Percentiles rank a stretch among this genome's conserved stretches.
These are phyloP conservation scores for Crithidia thermophila DNA, from an alignment of 208 protist genomes.

Conservation along the genomic window DNA sequence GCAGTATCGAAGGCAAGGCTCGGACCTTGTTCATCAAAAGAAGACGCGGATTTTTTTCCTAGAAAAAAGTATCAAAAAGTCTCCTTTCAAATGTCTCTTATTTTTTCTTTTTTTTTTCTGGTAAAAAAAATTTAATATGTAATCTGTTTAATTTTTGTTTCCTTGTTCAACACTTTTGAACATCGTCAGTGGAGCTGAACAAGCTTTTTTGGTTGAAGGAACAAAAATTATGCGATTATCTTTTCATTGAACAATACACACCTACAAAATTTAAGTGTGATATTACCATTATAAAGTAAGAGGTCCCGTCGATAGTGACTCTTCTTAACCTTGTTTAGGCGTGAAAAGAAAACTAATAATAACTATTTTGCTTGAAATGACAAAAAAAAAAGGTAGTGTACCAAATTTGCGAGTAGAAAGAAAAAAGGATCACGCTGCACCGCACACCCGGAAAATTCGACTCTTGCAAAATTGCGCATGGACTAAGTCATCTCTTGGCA, in stretches of 20 bases:
- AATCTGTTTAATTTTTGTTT: constrained; percentile 1
- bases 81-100: neutral
- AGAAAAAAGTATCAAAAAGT: neutral
- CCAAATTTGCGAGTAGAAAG: no score
- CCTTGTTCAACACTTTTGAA: neutral
- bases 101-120: constrained; percentile 8
- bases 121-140: no score
- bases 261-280: constrained; percentile 4
- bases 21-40: no score
- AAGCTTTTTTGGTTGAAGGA: no score
- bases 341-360: constrained; percentile 12
- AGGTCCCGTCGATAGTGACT: constrained; percentile 12
- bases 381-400: no score
- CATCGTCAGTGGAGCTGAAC: neutral
- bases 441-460: no score
- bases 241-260: constrained; percentile 5
- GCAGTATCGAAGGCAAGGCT: neutral
- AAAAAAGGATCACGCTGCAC: no score
- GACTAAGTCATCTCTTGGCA: no score
- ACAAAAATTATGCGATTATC: constrained; percentile 1
- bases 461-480: no score
- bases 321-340: constrained; percentile 13
- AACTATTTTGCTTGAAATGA: no score
- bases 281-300: constrained; percentile 13
- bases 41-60: constrained; percentile 2